These are phyloP conservation scores for Neodidymelliopsis sp. DNA, from an alignment of 2,329 filamentous ascomycete genomes.

Conservation along the genomic window DNA sequence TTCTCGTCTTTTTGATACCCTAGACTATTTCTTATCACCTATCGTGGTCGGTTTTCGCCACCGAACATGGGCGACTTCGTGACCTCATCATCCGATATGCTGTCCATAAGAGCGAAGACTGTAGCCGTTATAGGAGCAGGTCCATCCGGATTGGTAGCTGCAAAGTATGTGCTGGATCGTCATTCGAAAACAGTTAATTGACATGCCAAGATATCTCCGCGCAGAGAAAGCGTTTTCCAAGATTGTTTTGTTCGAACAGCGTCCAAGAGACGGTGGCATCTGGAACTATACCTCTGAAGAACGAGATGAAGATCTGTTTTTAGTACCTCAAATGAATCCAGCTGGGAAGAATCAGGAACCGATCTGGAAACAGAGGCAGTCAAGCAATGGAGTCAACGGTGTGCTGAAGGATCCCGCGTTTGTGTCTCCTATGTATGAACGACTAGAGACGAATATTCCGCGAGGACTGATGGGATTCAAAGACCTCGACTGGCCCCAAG, in stretches of 20 bases:
- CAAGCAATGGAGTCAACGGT: not conserved
- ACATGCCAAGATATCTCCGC: conserved; percentile 65
- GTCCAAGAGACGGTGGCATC: conserved; percentile 76
- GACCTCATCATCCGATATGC: conserved; percentile 20
- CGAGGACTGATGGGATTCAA: conserved; percentile 81
- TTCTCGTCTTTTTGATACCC: conserved; percentile 1
- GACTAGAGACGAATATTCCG: conserved; percentile 87
- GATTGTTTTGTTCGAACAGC: conserved; percentile 84
- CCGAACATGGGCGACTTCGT: conserved; percentile 1
- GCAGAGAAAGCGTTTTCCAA: conserved; percentile 74
- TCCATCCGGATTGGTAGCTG: conserved; percentile 77
- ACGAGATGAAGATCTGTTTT: conserved; percentile 55
- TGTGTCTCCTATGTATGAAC: conserved; percentile 83
- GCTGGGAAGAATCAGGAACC: conserved; percentile 69
- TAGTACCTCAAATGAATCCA: conserved; percentile 72
- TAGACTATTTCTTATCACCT: not conserved
- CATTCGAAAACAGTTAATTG: not conserved
- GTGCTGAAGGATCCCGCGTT: conserved; percentile 63
- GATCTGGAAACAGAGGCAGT: conserved; percentile 51
- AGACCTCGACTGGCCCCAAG: conserved; percentile 69
- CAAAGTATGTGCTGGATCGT: conserved; percentile 60
- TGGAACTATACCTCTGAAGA: conserved; percentile 77
- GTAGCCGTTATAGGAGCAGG: conserved; percentile 86
- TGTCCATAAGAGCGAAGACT: conserved; percentile 56
- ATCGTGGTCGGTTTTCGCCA: too few species aligned